Base-by-base conservation (phyloP, 2,329 filamentous ascomycete species). In the Beauveria australis region DNA sequence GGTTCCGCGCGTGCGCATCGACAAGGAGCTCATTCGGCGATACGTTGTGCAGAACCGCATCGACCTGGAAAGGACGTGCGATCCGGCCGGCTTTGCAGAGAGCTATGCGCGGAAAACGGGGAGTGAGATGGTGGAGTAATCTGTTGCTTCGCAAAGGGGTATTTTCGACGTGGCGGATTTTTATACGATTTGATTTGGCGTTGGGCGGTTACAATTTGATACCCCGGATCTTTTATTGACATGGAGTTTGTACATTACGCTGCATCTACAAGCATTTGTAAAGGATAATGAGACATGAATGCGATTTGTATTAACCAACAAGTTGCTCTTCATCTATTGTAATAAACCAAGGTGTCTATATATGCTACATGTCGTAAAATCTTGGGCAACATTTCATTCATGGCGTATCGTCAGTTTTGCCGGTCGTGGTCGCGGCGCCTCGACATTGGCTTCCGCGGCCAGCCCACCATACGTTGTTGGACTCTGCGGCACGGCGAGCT, bases 31-130 rank as follows among this genome's bases (percentile, higher is more conserved):
- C 3, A 76, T 95, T 6, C 78, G 85, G 66, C 80, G 79, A 46
- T 96, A 90, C 85, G 83, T 88, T 12, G 77, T 80, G 53, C 75
- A 74, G 60, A 81, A 91, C 67, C 76, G 77, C 49, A 82, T 92
- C 61, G 81, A 80, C 56, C 70, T 93, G 55, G 81, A 83, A 58
- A 81, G 81, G 67, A 81, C 86, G 1, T 89, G 94, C 57, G 87
- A 90, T 71, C 82, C 87, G 5, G 81, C 86, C 1, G 91, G 89
- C 1, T 96, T 96, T 66, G 74, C 88, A 7, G 84, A 87, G 63
- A 81, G 84, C 58, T 89, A 88, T 72, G 84, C 83, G 14, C 74
- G 81, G 53, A 81, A 78, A 67, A 63, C 67, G 30, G 72, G 70
- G 4, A 70, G 70, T 60, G 69, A 63, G 12, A 68, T 26, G 41